Evolutionary conservation across 352 stramenopile species (phyloP).

Genomic region (Globisporangium solare): DNA sequence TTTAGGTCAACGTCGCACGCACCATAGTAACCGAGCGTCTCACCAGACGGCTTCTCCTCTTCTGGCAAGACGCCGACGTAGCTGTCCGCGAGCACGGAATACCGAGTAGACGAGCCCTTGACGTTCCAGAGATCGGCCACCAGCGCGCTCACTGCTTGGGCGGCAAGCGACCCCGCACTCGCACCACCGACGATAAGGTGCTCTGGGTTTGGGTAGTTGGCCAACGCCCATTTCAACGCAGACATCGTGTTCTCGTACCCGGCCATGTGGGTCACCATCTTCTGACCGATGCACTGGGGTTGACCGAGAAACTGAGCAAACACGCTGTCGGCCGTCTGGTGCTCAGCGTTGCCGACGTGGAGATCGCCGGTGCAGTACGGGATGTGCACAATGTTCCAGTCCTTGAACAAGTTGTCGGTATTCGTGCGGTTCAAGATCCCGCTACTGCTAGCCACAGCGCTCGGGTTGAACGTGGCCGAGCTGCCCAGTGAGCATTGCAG

Average conservation of each 20-base stretch:
- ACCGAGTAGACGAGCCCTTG: constrained; percentile 27
- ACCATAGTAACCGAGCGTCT: constrained; percentile 32
- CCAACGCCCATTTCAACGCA: constrained; percentile 30
- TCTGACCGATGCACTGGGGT: constrained; percentile 20
- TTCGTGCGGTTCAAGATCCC: constrained; percentile 37
- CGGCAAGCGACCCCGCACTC: constrained; percentile 29
- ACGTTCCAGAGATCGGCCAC: constrained; percentile 38
- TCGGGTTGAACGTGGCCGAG: constrained; percentile 24
- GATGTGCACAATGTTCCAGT: constrained; percentile 48
- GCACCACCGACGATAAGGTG: constrained; percentile 27
- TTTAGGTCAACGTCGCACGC: constrained; percentile 27
- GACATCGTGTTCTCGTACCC: constrained; percentile 30
- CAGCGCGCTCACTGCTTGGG: constrained; percentile 24
- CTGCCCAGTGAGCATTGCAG: constrained; percentile 49
- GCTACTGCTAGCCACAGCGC: constrained; percentile 19
- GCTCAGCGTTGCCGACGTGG: constrained; percentile 26
- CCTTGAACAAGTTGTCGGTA: constrained; percentile 31
- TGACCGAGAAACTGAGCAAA: constrained; percentile 19
- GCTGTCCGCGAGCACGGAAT: constrained; percentile 36
- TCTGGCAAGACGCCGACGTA: constrained; percentile 40
- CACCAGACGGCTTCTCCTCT: constrained; percentile 12
- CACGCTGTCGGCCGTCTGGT: background rate
- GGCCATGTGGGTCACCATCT: constrained; percentile 23
- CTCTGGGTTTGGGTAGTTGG: constrained; percentile 35
- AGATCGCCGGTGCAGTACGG: constrained; percentile 52